phyloP scores from a whole-genome alignment of 345 rosid species.

The Eutrema yunnanense region DNA sequence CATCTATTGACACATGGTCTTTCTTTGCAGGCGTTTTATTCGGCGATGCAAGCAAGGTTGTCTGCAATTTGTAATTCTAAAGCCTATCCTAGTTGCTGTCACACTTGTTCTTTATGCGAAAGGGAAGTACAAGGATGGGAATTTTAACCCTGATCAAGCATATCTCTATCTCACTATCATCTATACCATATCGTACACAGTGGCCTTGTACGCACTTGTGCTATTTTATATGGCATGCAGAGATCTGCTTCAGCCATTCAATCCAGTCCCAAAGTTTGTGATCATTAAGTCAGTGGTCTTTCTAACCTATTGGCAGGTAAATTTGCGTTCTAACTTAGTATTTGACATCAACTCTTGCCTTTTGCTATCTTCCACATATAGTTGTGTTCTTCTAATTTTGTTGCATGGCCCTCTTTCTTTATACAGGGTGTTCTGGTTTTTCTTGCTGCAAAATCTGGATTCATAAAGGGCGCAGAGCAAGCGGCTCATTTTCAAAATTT shows the following conservation, averaged over 20 bases:
- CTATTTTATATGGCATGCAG: slow-evolving; percentile 94
- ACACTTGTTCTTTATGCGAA: slow-evolving; percentile 89
- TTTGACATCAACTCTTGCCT: background rate
- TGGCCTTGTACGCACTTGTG: slow-evolving; percentile 88
- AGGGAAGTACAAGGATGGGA: slow-evolving; percentile 93
- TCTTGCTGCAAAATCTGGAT: slow-evolving; percentile 93
- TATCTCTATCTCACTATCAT: slow-evolving; percentile 91
- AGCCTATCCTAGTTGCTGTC: slow-evolving; percentile 81
- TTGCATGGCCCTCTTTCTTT: background rate
- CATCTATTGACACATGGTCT: background rate
- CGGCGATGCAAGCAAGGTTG: slow-evolving; percentile 99
- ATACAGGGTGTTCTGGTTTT: slow-evolving; percentile 92
- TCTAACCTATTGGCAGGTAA: slow-evolving; percentile 99
- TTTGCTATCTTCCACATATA: background rate
- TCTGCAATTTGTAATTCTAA: slow-evolving; percentile 92
- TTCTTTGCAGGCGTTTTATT: slow-evolving; percentile 72
- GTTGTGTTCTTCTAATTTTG: background rate
- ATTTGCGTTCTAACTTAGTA: background rate
- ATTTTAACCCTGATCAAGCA: slow-evolving; percentile 89
- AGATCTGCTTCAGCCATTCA: slow-evolving; percentile 98
- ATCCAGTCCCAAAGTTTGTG: slow-evolving; percentile 97
- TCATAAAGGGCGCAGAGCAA: slow-evolving; percentile 62
- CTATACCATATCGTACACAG: slow-evolving; percentile 89
- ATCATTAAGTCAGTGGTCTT: slow-evolving; percentile 95
- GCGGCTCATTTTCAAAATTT: slow-evolving; percentile 91